Percentiles rank a stretch among this genome's conserved stretches.
phyloP scores from a whole-genome alignment of 495 filamentous ascomycete species.

The Saxophila tyrrhenica region DNA sequence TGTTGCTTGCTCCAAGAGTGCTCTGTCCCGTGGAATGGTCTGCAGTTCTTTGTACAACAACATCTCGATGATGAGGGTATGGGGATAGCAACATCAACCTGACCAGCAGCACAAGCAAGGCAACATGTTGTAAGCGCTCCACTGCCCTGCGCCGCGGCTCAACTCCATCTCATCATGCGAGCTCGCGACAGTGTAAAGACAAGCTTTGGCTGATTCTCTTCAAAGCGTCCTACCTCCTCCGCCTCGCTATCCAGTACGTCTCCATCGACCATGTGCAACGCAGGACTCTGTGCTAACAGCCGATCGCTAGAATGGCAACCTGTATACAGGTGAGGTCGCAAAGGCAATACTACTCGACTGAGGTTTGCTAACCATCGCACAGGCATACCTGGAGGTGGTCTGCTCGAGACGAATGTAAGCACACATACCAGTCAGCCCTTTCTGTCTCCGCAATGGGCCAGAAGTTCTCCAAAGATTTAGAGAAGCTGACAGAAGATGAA shows the following conservation, averaged over 20 bases:
- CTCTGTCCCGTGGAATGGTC: too few species aligned
- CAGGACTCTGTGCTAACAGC: neutral
- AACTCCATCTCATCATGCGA: neutral
- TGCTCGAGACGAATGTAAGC: constrained; percentile 67
- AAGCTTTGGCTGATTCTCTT: constrained; percentile 19
- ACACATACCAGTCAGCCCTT: neutral
- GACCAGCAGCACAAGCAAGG: neutral
- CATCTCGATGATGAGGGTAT: neutral
- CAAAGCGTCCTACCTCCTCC: constrained; percentile 43
- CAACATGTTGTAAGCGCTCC: neutral
- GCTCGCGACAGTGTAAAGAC: neutral
- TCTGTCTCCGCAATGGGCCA: too few species aligned
- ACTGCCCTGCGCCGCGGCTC: neutral
- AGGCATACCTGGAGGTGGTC: constrained; percentile 47
- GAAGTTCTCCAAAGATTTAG: too few species aligned
- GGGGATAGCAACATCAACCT: neutral
- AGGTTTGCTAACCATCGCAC: constrained; percentile 31
- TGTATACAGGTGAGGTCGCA: constrained; percentile 10
- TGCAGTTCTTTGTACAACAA: too few species aligned
- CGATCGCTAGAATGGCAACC: constrained; percentile 1
- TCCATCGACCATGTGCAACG: neutral
- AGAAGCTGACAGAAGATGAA: constrained; percentile 27
- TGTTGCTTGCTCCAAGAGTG: too few species aligned
- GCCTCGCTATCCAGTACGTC: constrained; percentile 48
- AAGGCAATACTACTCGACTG: neutral